Evolutionary conservation across 169 alveolate genomes (phyloP).

Genomic region (Babesia caballi): DNA sequence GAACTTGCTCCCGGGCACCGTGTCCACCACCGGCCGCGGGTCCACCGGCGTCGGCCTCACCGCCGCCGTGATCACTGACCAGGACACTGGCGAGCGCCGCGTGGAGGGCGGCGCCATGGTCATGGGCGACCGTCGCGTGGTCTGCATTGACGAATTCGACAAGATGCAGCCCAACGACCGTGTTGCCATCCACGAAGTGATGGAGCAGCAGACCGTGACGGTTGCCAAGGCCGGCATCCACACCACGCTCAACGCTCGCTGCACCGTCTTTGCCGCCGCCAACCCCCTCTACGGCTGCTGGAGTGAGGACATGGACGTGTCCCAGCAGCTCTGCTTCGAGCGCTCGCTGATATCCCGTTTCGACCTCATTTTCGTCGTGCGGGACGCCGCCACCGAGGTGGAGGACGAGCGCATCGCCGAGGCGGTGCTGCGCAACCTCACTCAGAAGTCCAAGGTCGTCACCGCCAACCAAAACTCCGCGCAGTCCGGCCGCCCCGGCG

Average conservation of each 20-base stretch:
- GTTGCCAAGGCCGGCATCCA: conserved; percentile 99
- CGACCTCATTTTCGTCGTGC: conserved; percentile 55
- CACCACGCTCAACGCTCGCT: conserved; percentile 95
- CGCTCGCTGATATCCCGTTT: conserved; percentile 95
- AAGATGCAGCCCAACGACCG: conserved; percentile 97
- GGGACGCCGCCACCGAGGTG: conserved; percentile 74
- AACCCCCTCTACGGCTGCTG: conserved; percentile 98
- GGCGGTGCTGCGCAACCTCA: conserved; percentile 71
- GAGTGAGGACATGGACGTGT: conserved; percentile 86
- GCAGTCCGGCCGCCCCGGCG: conserved; percentile 57
- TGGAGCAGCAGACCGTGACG: conserved; percentile 98
- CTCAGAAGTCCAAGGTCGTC: conserved; percentile 74
- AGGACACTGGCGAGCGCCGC: conserved; percentile 91
- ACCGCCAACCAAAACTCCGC: conserved; percentile 4
- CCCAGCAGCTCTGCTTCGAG: conserved; percentile 93
- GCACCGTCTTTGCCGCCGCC: conserved; percentile 99
- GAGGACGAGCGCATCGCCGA: conserved; percentile 77
- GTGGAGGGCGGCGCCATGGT: conserved; percentile 99
- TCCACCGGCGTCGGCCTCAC: conserved; percentile 99
- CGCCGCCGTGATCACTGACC: conserved; percentile 96
- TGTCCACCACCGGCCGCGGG: conserved; percentile 99
- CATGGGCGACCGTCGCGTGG: conserved; percentile 96
- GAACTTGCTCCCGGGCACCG: conserved; percentile 92
- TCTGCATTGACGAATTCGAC: conserved; percentile 98
- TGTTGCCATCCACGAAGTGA: conserved; percentile 98